phyloP scores from a whole-genome alignment of 495 filamentous ascomycete genomes.

The Annulohypoxylon stygium region DNA sequence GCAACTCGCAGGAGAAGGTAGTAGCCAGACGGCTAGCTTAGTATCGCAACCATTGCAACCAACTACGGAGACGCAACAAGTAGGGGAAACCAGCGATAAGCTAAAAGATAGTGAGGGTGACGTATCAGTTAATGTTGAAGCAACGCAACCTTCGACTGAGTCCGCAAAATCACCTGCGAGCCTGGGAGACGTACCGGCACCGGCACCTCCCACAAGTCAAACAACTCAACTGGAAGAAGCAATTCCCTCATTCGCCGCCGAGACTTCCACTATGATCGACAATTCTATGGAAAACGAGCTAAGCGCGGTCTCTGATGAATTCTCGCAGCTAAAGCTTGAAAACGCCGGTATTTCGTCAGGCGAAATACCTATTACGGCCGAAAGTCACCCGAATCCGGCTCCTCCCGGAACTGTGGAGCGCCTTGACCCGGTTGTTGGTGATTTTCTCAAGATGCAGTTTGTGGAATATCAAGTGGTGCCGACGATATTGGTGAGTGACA shows the following conservation, averaged over 20 bases:
- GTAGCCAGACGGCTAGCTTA: background rate
- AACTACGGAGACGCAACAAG: background rate
- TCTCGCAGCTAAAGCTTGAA: conserved; percentile 4
- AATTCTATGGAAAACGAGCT: background rate
- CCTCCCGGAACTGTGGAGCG: conserved; percentile 16
- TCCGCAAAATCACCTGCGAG: background rate
- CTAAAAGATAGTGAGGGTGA: background rate
- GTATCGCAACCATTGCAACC: conserved; percentile 11
- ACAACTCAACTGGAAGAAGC: background rate
- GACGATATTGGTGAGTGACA: conserved; percentile 83
- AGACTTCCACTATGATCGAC: background rate
- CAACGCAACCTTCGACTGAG: background rate
- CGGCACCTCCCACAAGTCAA: background rate
- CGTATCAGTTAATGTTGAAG: background rate
- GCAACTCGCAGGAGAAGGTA: background rate
- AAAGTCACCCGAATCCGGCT: conserved; percentile 35
- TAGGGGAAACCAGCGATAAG: background rate
- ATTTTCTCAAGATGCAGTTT: conserved; percentile 96
- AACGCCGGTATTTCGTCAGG: background rate
- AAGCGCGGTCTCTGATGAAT: background rate
- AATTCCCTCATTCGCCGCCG: background rate
- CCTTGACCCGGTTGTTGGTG: conserved; percentile 88
- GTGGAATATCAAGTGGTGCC: conserved; percentile 95
- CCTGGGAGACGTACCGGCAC: background rate
- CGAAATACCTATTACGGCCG: conserved; percentile 16